phyloP scores from a whole-genome alignment of 441 rosid species.

The Croton setiger region DNA sequence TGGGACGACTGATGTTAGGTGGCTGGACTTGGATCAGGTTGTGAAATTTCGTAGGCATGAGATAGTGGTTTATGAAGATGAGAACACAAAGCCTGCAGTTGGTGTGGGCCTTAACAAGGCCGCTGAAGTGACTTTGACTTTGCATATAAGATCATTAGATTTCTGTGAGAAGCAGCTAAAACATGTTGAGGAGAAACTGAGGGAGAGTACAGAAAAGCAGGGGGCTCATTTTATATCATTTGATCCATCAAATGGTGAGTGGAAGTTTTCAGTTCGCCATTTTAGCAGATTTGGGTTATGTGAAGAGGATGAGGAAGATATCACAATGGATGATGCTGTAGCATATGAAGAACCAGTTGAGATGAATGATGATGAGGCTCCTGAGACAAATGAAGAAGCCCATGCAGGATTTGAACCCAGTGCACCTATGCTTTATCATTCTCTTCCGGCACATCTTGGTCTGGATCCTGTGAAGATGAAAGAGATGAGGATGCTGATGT shows the following conservation, averaged over 20 bases:
- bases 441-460: conserved; percentile 93
- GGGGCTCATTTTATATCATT: conserved; percentile 75
- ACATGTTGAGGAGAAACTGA: conserved; percentile 44
- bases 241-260: conserved; percentile 51
- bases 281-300: conserved; percentile 93
- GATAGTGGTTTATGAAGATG: conserved; percentile 80
- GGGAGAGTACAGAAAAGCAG: conserved; percentile 52
- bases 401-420: conserved; percentile 41
- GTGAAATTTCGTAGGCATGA: conserved; percentile 71
- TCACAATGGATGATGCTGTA: conserved; percentile 61
- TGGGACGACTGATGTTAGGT: conserved; percentile 79
- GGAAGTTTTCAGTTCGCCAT: conserved; percentile 83
- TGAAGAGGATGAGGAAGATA: conserved; percentile 92
- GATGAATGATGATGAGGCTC: conserved; percentile 41
- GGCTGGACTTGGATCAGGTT: conserved; percentile 58
- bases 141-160: conserved; percentile 29
- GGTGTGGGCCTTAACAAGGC: conserved; percentile 89
- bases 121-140: conserved; percentile 72
- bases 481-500: conserved; percentile 61
- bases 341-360: conserved; percentile 36
- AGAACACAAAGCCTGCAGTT: conserved; percentile 60
- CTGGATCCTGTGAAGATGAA: conserved; percentile 85
- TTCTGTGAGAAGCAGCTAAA: conserved; percentile 29
- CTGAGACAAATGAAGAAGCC: conserved; percentile 42
- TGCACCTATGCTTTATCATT: conserved; percentile 78